Conservation (phyloP, 2,329 filamentous ascomycete species). For the Cytospora piceae region DNA sequence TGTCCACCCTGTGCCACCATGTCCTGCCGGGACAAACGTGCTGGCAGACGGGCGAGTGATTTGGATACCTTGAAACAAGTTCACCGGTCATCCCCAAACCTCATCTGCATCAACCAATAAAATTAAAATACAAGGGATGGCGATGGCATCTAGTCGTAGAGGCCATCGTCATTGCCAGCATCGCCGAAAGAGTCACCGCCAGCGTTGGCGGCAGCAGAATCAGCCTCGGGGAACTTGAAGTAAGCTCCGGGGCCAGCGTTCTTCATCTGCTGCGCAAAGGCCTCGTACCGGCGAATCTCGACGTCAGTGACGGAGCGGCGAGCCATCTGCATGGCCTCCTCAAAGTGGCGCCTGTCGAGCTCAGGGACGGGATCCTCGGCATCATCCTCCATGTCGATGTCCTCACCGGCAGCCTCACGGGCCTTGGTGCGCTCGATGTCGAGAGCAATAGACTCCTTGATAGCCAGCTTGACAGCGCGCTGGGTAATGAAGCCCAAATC, state of each 20-base stretch:
- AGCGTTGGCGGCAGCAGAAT: constrained; percentile 69
- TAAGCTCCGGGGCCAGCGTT: constrained; percentile 92
- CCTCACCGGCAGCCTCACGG: constrained; percentile 82
- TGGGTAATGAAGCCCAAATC: constrained; percentile 99
- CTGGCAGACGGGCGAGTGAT: constrained; percentile 10
- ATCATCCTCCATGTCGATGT: constrained; percentile 79
- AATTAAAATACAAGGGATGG: constrained; percentile 52
- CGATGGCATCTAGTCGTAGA: constrained; percentile 77
- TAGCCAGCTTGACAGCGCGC: constrained; percentile 97
- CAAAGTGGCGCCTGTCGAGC: constrained; percentile 94
- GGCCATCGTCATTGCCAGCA: constrained; percentile 91
- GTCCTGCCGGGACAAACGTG: neutral
- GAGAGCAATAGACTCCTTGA: constrained; percentile 89
- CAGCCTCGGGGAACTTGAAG: constrained; percentile 87
- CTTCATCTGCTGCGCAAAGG: constrained; percentile 99
- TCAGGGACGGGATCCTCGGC: constrained; percentile 92
- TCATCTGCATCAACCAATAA: constrained; percentile 32
- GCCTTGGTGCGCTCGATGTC: constrained; percentile 92
- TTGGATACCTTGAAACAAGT: constrained; percentile 7
- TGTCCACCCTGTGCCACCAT: constrained; percentile 1
- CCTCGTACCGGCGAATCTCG: constrained; percentile 97
- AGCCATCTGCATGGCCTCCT: constrained; percentile 96
- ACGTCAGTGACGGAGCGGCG: constrained; percentile 94
- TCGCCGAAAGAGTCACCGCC: constrained; percentile 74
- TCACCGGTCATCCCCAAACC: neutral